Percentiles rank a stretch among this genome's conserved stretches.
phyloP scores from a whole-genome alignment of 148 eudicot genomes.

The Gaultheria prostrata region DNA sequence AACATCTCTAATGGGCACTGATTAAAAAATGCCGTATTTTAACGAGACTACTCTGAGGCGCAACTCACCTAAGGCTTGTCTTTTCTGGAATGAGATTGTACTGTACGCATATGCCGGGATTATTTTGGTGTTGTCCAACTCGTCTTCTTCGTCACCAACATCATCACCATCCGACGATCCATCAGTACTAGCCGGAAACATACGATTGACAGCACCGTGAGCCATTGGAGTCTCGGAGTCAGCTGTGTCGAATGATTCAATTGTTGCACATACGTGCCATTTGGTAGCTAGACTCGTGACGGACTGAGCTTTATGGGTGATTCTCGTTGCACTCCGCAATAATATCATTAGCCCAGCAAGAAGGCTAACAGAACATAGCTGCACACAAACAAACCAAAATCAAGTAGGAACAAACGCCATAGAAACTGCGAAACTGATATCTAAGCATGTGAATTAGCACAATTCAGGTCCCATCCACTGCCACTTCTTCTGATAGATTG shows the following conservation, averaged over 20 bases:
- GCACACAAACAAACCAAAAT: not conserved
- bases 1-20: not conserved
- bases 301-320: conserved; percentile 92
- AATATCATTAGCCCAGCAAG: conserved; percentile 72
- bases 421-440: not conserved
- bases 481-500: too few species aligned
- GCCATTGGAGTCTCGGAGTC: conserved; percentile 58
- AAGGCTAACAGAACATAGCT: conserved; percentile 76
- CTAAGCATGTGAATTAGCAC: too few species aligned
- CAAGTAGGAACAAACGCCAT: not conserved
- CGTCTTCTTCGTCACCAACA: conserved; percentile 83
- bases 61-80: conserved; percentile 77
- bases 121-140: conserved; percentile 63
- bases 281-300: conserved; percentile 84
- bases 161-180: conserved; percentile 54
- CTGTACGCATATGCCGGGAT: conserved; percentile 64
- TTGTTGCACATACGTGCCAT: conserved; percentile 89
- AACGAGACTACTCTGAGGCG: too few species aligned
- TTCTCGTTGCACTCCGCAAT: conserved; percentile 79
- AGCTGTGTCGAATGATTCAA: conserved; percentile 50
- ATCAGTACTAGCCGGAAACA: conserved; percentile 21
- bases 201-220: conserved; percentile 13
- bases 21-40: too few species aligned
- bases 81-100: conserved; percentile 79
- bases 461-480: too few species aligned